Percentiles rank a stretch among this genome's conserved stretches.
phyloP scores from a whole-genome alignment of 2,329 filamentous ascomycete species.

The Pezicula neosporulosa region DNA sequence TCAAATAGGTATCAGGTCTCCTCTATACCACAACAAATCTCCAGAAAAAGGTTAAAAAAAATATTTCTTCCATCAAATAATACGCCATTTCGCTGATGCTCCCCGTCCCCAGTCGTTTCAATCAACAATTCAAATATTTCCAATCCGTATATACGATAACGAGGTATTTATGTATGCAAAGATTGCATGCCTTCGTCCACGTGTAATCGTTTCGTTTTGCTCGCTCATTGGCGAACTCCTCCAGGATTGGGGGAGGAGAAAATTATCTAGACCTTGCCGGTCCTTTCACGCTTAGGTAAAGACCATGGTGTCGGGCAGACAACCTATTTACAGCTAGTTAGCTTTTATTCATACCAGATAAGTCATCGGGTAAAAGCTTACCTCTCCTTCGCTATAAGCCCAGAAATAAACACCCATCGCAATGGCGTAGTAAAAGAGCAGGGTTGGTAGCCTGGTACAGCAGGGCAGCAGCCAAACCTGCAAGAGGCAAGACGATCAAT shows the following conservation, averaged over 20 bases:
- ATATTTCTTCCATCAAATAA: not conserved
- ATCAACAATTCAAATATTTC: too few relatives aligned
- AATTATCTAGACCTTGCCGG: slow-evolving; percentile 22
- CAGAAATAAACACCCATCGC: slow-evolving; percentile 89
- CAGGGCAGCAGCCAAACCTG: slow-evolving; percentile 68
- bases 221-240: not conserved
- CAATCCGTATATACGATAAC: too few relatives aligned
- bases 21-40: not conserved
- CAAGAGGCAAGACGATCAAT: slow-evolving; percentile 77
- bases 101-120: not conserved
- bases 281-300: slow-evolving; percentile 17
- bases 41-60: not conserved
- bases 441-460: slow-evolving; percentile 92
- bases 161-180: not conserved
- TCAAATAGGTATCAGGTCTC: not conserved
- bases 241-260: not conserved
- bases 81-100: not conserved
- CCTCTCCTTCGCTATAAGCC: slow-evolving; percentile 97
- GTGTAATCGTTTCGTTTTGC: not conserved
- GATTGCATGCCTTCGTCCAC: not conserved
- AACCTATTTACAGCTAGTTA: slow-evolving; percentile 15
- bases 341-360: not conserved
- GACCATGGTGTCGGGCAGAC: slow-evolving; percentile 25
- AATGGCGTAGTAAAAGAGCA: slow-evolving; percentile 83
- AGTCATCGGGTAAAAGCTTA: slow-evolving; percentile 40